Evolutionary conservation across 768 basidiomycete genomes (phyloP), one percentile per base, ranked within the genome.

Genomic region (Tricholoma sp.): DNA sequence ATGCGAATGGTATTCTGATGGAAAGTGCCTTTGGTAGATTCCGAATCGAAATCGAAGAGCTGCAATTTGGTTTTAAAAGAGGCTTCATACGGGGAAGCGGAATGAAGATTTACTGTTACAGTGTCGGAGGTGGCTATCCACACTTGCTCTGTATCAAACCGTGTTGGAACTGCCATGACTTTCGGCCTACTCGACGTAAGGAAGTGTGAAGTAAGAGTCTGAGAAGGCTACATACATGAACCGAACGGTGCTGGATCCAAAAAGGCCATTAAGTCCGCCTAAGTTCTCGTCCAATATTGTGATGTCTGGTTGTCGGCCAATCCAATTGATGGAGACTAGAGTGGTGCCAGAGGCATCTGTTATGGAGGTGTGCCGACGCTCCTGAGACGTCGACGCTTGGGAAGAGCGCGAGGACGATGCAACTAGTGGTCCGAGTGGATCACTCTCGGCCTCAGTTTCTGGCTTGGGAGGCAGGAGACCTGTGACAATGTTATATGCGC

Each of bases 61-160:
- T 85, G 57, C 16, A 16, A 56, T 53, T 59, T 58, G 32, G 3
- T 2, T 31, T 22, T 31, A 59, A 35, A 16, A 18, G 55, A 52
- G 21, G 24, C 24, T 50, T 39, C 57, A n/a, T 34, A n/a, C 19
- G 21, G 54, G 21, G 19, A 52, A 37, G 47, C 50, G 39, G 51
- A 41, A 18, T 27, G 29, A 29, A 50, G n/a, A 66, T 78, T 43
- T 66, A 85, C 83, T 19, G 73, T 77, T 9, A 85, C 70, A 22
- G 79, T 78, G 54, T 81, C 72, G 0, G 78, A 69, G n/a, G 80
- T 81, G 11, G 82, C 83, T 45, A 76, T 76, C 84, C 84, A 85
- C 35, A 83, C 71, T 58, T 76, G 82, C 61, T 83, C 79, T 2
- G 82, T 76, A 59, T 84, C 81, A 59, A 85, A 85, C n/a, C 83